Evolutionary conservation across 345 rosid genomes (phyloP), one percentile per base, ranked within the genome.

Genomic region (Lumnitzera racemosa): DNA sequence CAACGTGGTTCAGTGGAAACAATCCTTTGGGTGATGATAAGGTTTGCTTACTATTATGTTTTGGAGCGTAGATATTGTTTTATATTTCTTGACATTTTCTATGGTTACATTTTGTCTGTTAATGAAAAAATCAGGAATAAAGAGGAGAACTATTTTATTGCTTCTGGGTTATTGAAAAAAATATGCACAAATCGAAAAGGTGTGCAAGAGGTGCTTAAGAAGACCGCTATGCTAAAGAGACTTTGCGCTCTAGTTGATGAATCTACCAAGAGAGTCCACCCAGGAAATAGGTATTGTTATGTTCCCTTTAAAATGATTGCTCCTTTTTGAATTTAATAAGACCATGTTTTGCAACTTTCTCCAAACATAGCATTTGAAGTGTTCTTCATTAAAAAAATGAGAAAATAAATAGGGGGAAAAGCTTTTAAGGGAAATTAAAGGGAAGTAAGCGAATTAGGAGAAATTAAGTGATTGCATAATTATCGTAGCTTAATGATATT

Each of bases 111-210:
- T 62, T 55, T 1, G 6, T 62, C 46, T 23, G 25, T 47, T 51
- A 23, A 23, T 46, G 8, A 36, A n/a, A 23, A 64, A 72, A 62
- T 49, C 78, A 92, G 99, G 87, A 94, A 84, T 84, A 90, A 88
- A 75, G 99, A 92, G 57, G 91, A 89, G 58, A 89, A 87, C 15
- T 87, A 75, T 63, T 94, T 87, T 69, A 80, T 86, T 53, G 95
- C 91, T 53, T 70, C 84, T 36, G 84, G 81, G 58, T 74, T 90
- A 62, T 46, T 89, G 74, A 85, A 75, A 74, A 87, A 75, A 80
- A 85, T 92, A 12, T 81, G 90, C 64, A 71, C 61, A 4, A 76
- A 70, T 23, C 64, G 46, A 11, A 76, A 78, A 71, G 96, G 96
- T 41, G 62, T 64, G 15, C 78, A 78, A 61, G 73, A 80, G 49